phyloP scores from a whole-genome alignment of 768 basidiomycete genomes.

The Paxillus involutus region DNA sequence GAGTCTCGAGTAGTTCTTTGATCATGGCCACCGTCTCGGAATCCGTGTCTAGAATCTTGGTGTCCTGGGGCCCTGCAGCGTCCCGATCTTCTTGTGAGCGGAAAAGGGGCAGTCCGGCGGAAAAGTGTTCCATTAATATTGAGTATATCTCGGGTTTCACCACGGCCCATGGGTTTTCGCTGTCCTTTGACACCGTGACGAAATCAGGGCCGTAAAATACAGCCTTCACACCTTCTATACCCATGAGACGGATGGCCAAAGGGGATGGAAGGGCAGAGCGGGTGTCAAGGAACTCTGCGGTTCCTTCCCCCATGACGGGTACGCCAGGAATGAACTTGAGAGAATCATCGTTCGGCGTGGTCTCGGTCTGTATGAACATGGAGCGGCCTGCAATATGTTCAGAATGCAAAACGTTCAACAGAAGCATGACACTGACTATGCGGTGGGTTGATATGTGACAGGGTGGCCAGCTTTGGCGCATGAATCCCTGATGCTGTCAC shows the following conservation, averaged over 20 bases:
- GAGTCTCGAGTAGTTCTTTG: conserved; percentile 92
- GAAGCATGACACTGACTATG: conserved; percentile 32
- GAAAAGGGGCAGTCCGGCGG: conserved; percentile 86
- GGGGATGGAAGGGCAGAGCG: conserved; percentile 86
- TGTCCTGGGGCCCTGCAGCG: conserved; percentile 89
- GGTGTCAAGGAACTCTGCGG: conserved; percentile 93
- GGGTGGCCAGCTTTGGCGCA: conserved; percentile 7
- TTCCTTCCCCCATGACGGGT: conserved; percentile 83
- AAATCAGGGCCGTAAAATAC: conserved; percentile 99
- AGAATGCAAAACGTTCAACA: not conserved
- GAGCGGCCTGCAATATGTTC: conserved; percentile 54
- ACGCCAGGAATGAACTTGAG: conserved; percentile 97
- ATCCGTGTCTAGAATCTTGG: conserved; percentile 89
- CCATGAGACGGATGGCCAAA: conserved; percentile 92
- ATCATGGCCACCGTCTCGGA: conserved; percentile 99
- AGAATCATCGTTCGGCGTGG: conserved; percentile 95
- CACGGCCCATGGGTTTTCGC: conserved; percentile 82
- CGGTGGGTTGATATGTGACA: conserved; percentile 14
- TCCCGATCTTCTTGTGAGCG: conserved; percentile 77
- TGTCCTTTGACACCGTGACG: conserved; percentile 91
- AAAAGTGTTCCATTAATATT: conserved; percentile 96
- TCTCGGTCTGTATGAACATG: conserved; percentile 99
- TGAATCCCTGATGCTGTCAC: conserved; percentile 32
- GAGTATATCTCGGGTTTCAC: conserved; percentile 97
- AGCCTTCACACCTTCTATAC: conserved; percentile 84